A percentile compares a stretch with the other conserved stretches of the same genome.
Evolutionary conservation across 1,284 basidiomycete genomes (phyloP).

Genomic region (Marasmius tenuissimus): DNA sequence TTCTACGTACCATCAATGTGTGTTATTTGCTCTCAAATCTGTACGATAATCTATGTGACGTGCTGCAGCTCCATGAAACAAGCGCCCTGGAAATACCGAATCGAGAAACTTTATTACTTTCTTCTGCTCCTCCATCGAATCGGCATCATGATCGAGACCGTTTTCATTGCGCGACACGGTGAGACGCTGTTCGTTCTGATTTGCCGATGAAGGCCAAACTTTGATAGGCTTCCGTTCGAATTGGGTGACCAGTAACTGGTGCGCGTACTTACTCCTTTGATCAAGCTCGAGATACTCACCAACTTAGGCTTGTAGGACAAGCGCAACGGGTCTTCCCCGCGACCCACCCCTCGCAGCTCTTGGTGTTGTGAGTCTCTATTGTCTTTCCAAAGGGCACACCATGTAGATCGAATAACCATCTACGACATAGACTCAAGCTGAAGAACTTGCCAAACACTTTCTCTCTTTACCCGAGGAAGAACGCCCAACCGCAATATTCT

Average conservation of each 20-base stretch:
- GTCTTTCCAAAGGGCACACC: neutral
- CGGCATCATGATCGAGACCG: conserved; percentile 14
- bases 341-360: conserved; percentile 39
- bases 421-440: conserved; percentile 60
- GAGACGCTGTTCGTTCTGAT: neutral
- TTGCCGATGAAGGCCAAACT: neutral
- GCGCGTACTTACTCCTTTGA: neutral
- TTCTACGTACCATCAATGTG: neutral
- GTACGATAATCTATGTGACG: neutral
- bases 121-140: neutral
- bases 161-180: conserved; percentile 18
- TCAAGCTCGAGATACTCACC: too few relatives aligned
- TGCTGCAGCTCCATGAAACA: neutral
- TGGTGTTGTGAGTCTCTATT: conserved; percentile 11
- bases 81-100: neutral
- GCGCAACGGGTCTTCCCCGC: conserved; percentile 21
- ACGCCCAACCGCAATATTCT: conserved; percentile 76
- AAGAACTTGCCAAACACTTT: conserved; percentile 70
- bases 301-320: conserved; percentile 7
- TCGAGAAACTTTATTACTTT: neutral
- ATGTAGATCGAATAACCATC: neutral
- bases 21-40: neutral
- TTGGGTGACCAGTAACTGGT: conserved; percentile 15
- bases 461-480: conserved; percentile 62
- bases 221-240: conserved; percentile 10